A percentile compares a stretch with the other conserved stretches of the same genome.
Evolutionary conservation across 2,329 filamentous ascomycete species (phyloP).

Genomic region (Curvularia eragrostidis): DNA sequence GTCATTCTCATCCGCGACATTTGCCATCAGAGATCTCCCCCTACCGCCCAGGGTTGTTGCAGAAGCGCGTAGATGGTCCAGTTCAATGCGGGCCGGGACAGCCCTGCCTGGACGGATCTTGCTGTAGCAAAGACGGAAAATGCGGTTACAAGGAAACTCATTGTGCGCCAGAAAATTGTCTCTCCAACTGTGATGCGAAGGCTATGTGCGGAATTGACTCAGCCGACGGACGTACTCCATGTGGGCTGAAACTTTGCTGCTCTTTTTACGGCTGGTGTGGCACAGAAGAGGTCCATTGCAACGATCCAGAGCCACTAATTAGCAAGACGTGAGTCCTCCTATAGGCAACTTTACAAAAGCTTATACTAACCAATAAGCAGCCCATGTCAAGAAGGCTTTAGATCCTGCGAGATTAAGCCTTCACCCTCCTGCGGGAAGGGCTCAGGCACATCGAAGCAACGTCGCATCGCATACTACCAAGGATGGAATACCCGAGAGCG

Average conservation of each 20-base stretch:
- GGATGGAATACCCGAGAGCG: constrained; percentile 15
- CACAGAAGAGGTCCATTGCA: neutral
- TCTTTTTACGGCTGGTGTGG: constrained; percentile 5
- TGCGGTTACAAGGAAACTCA: constrained; percentile 17
- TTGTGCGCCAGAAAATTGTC: constrained; percentile 10
- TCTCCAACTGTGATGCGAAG: constrained; percentile 21
- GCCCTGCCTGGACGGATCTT: constrained; percentile 16
- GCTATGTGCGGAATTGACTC: constrained; percentile 14
- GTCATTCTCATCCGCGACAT: neutral
- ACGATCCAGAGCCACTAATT: neutral
- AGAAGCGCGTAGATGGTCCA: constrained; percentile 16
- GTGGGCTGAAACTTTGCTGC: constrained; percentile 4
- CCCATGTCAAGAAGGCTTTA: constrained; percentile 11
- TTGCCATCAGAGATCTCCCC: neutral
- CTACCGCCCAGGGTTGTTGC: neutral
- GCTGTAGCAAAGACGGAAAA: constrained; percentile 20
- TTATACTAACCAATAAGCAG: neutral
- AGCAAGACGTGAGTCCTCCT: neutral
- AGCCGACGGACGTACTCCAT: neutral
- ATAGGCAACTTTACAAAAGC: too few relatives aligned
- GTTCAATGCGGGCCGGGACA: constrained; percentile 21
- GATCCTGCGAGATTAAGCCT: constrained; percentile 8
- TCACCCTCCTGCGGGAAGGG: constrained; percentile 3
- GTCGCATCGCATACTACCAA: constrained; percentile 13
- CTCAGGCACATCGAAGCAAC: constrained; percentile 4